Conservation (phyloP, 1,284 basidiomycete species). For the Cronartium quercuum region DNA sequence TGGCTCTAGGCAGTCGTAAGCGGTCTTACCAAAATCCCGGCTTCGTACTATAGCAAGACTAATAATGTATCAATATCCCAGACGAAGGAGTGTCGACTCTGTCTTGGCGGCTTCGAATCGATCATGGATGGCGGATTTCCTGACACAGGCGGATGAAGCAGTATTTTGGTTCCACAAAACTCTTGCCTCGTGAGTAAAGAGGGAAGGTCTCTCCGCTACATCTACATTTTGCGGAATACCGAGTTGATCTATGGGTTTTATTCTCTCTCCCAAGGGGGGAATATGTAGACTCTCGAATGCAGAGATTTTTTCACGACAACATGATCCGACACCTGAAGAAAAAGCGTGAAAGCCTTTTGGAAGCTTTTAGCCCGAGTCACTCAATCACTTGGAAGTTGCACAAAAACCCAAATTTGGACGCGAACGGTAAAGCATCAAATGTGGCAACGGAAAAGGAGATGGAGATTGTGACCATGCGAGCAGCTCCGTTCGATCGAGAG, state of each 20-base stretch:
- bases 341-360: conserved; percentile 13
- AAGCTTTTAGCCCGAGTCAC: conserved; percentile 19
- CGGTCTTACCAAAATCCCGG: background rate
- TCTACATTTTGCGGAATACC: background rate
- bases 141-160: background rate
- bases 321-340: conserved; percentile 11
- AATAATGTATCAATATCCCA: background rate
- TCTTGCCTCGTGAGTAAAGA: conserved; percentile 21
- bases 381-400: conserved; percentile 25
- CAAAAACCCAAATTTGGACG: background rate
- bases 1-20: conserved; percentile 30
- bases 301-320: conserved; percentile 6
- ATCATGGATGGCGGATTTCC: conserved; percentile 26
- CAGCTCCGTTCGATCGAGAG: conserved; percentile 28
- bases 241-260: too few relatives aligned
- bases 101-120: conserved; percentile 22
- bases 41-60: background rate
- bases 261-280: background rate
- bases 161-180: conserved; percentile 25
- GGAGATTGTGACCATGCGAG: conserved; percentile 24
- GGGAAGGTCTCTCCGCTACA: background rate
- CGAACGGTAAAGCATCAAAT: background rate
- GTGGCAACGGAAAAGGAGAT: conserved; percentile 1
- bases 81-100: conserved; percentile 31
- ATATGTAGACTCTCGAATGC: conserved; percentile 6